Conservation (phyloP, 2,329 filamentous ascomycete genomes). For the Trichoderma simmonsii region DNA sequence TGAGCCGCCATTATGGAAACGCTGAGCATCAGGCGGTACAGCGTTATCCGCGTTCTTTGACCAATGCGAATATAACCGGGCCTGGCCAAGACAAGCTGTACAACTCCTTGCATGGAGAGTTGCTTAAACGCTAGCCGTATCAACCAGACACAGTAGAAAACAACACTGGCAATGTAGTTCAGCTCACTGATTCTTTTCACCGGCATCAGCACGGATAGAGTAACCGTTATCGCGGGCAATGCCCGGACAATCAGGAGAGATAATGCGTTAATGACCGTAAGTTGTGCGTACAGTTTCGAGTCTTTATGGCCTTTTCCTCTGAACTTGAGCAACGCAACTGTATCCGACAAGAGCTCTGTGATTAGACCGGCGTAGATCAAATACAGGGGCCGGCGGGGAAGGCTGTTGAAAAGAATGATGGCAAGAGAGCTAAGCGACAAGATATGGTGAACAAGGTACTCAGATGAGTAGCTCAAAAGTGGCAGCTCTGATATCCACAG, state of each 20-base stretch:
- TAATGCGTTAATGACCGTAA: neutral
- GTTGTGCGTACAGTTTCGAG: neutral
- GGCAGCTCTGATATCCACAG: neutral
- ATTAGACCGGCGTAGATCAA: neutral
- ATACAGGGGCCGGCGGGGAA: neutral
- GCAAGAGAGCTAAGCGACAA: neutral
- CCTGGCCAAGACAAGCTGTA: neutral
- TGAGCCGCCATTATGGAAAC: neutral
- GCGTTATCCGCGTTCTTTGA: neutral
- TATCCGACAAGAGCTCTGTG: neutral
- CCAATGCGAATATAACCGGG: neutral
- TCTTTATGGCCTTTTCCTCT: neutral
- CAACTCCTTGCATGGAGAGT: neutral
- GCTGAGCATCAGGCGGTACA: neutral
- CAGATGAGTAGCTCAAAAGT: neutral
- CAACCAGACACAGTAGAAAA: neutral
- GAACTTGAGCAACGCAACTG: neutral
- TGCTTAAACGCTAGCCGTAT: neutral
- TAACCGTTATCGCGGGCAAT: neutral
- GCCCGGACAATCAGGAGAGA: neutral
- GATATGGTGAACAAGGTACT: neutral
- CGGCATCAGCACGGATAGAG: neutral
- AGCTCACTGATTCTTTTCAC: neutral
- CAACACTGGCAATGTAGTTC: neutral
- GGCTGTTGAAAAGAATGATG: neutral